These are phyloP conservation scores for Bondarzewia mesenterica DNA, from an alignment of 1,284 basidiomycete genomes.

Conservation along the genomic window DNA sequence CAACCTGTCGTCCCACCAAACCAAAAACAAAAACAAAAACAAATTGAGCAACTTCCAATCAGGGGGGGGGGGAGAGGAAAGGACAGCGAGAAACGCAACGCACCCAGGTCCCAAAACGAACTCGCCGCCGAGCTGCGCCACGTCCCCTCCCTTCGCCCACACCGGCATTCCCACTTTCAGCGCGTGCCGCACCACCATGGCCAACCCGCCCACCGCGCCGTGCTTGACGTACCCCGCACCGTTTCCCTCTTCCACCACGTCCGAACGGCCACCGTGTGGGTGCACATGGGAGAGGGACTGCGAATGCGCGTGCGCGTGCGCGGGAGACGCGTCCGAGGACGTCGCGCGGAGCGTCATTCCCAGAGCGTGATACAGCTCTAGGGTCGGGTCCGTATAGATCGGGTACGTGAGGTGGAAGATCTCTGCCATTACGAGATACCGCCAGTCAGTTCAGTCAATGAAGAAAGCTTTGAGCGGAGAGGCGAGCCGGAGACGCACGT, in stretches of 20 bases:
- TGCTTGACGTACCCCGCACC: slow-evolving; percentile 46
- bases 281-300: slow-evolving; percentile 26
- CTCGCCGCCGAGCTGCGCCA: slow-evolving; percentile 79
- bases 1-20: slow-evolving; percentile 35
- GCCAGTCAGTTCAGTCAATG: slow-evolving; percentile 5
- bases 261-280: slow-evolving; percentile 26
- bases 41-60: no score
- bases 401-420: slow-evolving; percentile 54
- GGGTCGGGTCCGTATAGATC: slow-evolving; percentile 74
- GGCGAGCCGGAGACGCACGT: slow-evolving; percentile 33
- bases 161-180: slow-evolving; percentile 68
- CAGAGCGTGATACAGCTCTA: slow-evolving; percentile 60
- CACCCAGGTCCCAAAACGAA: slow-evolving; percentile 79
- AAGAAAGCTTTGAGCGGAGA: background rate
- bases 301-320: background rate
- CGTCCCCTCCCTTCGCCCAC: slow-evolving; percentile 73
- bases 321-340: slow-evolving; percentile 16
- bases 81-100: slow-evolving; percentile 15
- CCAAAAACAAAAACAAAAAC: no score
- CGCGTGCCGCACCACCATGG: slow-evolving; percentile 62
- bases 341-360: slow-evolving; percentile 44
- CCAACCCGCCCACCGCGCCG: slow-evolving; percentile 54
- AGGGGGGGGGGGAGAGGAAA: slow-evolving; percentile 3
- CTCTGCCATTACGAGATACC: slow-evolving; percentile 25
- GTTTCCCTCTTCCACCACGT: slow-evolving; percentile 43